Evolutionary conservation across 257 asterid genomes (phyloP).

Genomic region (Rubia yunnanensis): DNA sequence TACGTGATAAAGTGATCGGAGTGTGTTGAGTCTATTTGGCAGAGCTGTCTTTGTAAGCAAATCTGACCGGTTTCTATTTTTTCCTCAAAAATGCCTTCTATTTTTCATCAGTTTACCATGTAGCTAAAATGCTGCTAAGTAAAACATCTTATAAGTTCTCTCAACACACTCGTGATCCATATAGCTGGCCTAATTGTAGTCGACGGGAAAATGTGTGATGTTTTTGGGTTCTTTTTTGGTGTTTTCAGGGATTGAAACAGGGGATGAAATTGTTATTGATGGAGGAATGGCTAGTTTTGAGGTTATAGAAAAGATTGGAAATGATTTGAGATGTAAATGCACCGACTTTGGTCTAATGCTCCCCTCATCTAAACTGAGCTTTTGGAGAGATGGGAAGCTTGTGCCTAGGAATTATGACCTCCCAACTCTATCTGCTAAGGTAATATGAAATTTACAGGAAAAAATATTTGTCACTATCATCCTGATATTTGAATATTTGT

Average conservation of each 20-base stretch:
- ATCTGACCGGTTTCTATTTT: too few relatives aligned
- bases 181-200: background rate
- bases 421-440: constrained; percentile 67
- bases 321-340: constrained; percentile 66
- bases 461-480: background rate
- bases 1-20: constrained; percentile 11
- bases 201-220: background rate
- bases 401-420: constrained; percentile 43
- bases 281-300: constrained; percentile 89
- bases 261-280: constrained; percentile 73
- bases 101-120: too few relatives aligned
- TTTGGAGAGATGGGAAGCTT: constrained; percentile 78
- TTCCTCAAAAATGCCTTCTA: too few relatives aligned
- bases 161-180: too few relatives aligned
- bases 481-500: background rate
- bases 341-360: constrained; percentile 67
- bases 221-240: background rate
- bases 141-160: too few relatives aligned
- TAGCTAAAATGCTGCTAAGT: too few relatives aligned
- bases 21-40: too few relatives aligned
- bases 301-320: constrained; percentile 60
- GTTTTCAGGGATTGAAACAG: constrained; percentile 47
- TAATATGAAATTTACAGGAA: constrained; percentile 8
- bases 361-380: constrained; percentile 75
- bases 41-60: too few relatives aligned